Conservation (phyloP, 495 filamentous ascomycete species). For the Melanomma pulvis-pyrius region DNA sequence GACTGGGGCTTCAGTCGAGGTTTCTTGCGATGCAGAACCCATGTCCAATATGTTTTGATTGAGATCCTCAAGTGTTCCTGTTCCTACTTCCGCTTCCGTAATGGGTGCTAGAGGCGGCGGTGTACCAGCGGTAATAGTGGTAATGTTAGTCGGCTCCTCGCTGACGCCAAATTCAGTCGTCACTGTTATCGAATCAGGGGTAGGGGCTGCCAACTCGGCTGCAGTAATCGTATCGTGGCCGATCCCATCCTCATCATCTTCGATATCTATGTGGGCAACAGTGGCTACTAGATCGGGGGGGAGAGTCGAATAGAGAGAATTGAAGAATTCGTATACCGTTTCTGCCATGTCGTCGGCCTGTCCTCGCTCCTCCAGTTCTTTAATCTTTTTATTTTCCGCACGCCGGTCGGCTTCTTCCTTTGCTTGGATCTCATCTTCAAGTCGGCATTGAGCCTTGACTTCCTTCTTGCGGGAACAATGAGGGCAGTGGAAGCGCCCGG, state of each 20-base stretch:
- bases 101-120: not conserved
- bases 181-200: conserved; percentile 31
- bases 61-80: not conserved
- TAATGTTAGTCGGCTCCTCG: conserved; percentile 26
- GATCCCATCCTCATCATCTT: not conserved
- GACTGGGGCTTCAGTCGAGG: not conserved
- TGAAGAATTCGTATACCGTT: conserved; percentile 32
- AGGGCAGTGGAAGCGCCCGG: conserved; percentile 57
- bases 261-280: not conserved
- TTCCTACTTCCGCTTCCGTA: not conserved
- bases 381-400: conserved; percentile 30
- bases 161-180: conserved; percentile 32
- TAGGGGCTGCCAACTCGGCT: conserved; percentile 16
- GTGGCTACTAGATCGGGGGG: not conserved
- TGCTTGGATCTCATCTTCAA: conserved; percentile 37
- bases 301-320: conserved; percentile 10
- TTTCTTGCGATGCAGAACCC: not conserved
- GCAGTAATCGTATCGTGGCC: not conserved
- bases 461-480: conserved; percentile 50
- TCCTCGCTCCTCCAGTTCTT: conserved; percentile 34
- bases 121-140: conserved; percentile 5
- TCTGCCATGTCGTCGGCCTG: conserved; percentile 34
- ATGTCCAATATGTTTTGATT: not conserved
- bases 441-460: conserved; percentile 33
- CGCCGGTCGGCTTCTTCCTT: conserved; percentile 27